Evolutionary conservation across 192 early-diverging fungal species (phyloP), one percentile per base, ranked within the genome.

Genomic region (Linnemannia zychae): DNA sequence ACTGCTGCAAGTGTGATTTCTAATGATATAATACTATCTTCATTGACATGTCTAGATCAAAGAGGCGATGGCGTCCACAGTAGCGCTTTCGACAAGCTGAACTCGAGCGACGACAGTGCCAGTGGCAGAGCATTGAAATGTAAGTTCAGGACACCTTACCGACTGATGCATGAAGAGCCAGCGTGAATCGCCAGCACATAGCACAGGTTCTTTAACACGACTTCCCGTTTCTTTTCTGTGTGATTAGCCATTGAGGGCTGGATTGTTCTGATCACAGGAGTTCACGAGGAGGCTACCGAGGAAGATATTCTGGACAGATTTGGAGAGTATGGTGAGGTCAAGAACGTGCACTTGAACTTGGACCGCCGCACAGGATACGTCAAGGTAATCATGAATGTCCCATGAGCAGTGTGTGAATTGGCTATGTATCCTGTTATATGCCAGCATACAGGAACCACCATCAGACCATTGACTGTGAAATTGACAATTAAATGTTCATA

Each of bases 201-300:
- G 57, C 28, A 31, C 12, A 15, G 15, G 4, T 44, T 44, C 40
- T 63, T 15, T 63, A 31, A 31, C 28, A 63, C 57, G n/a, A 0
- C 22, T 13, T n/a, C 1, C 24, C 13, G 7, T 31, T 31, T n/a
- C 13, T 31, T 33, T 70, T 74, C 52, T 65, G 47, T 65, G 44
- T 74, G 57, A 76, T 28, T 87, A 93, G 92, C 92, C 40, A 90
- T 98, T 34, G 98, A 99, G 81, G 98, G 98, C 44, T 99, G 98
- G 98, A 97, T 99, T 49, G 86, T 99, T 7, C 84, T 99, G n/a
- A 93, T 96, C 15, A 97, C 96, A 0, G 96, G 96, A 44, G 90
- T 99, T 28, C 97, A 99, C 87, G 97, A 99, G 85, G 98, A 99
- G 87, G 94, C 97, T 15, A 95, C 93, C 34, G 98, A 98, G 77